Base-by-base conservation (phyloP, 352 stramenopile genomes). In the Phytopythium vexans region DNA sequence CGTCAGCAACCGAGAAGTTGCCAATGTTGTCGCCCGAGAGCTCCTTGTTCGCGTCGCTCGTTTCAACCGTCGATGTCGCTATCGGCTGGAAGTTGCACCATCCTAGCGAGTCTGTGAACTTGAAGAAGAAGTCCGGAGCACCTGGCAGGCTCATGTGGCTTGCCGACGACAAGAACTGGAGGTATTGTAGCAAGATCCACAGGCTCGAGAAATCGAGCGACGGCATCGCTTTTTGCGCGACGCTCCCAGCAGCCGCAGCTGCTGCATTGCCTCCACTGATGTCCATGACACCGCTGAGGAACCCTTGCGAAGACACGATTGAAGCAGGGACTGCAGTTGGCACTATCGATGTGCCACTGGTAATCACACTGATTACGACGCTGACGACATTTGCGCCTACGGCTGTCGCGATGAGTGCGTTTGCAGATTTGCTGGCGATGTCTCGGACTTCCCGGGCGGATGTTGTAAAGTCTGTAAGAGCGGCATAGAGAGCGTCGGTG, bases 31-130 rank as follows among this genome's bases (percentile, higher is more conserved):
- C 51, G 37, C 69, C 77, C 31, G 66, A 71, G n/a, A 48, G 16
- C 7, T 8, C 12, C 34, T 33, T 21, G 4, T 16, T 27, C 12
- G 35, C 62, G 12, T 12, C 15, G 2, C 7, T 41, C 5, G 21
- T 41, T n/a, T 12, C 10, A 53, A 68, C 16, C 43, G 53, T 11
- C 36, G 49, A 16, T 3, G 14, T 39, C 8, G 32, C 27, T 21
- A 41, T 33, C 15, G 56, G 54, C 52, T 87, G 70, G 33, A 90
- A 70, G 51, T 79, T 78, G 39, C 52, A 71, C 80, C 80, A 90
- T 0, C 77, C 77, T 8, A 90, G 66, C 42, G 80, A 86, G 44
- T 90, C 80, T 4, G 75, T 88, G 50, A 90, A 88, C 34, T 80
- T 58, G 46, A 77, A 74, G 50, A 80, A 86, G 39, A 87, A 87